Percentiles rank a stretch among this genome's conserved stretches.
phyloP scores from a whole-genome alignment of 2,329 filamentous ascomycete species.

The Diaporthe citri region DNA sequence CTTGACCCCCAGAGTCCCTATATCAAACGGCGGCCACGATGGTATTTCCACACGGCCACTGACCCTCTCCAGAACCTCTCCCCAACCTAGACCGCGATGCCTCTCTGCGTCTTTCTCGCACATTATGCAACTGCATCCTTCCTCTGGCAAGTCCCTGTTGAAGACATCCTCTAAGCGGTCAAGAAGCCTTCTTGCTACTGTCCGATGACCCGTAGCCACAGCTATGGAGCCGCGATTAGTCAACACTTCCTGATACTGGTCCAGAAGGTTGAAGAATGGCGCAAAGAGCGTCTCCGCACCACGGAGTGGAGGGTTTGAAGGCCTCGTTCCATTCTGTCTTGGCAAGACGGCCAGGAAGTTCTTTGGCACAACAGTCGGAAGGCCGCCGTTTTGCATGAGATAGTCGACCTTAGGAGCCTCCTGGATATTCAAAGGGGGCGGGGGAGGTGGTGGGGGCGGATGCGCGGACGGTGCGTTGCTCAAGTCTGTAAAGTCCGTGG shows the following conservation, averaged over 20 bases:
- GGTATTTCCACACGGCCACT: constrained; percentile 90
- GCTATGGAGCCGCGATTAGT: constrained; percentile 88
- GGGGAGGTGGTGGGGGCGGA: constrained; percentile 76
- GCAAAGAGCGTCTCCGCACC: constrained; percentile 83
- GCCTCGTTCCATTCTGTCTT: constrained; percentile 66
- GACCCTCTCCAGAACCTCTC: constrained; percentile 93
- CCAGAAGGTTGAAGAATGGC: constrained; percentile 84
- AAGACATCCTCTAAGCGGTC: constrained; percentile 96
- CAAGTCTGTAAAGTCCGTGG: constrained; percentile 58
- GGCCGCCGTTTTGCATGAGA: constrained; percentile 87
- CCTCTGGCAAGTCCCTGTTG: constrained; percentile 87
- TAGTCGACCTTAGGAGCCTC: constrained; percentile 91
- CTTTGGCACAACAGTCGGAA: constrained; percentile 78
- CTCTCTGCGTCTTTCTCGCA: constrained; percentile 75
- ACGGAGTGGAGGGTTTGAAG: constrained; percentile 73
- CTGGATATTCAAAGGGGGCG: constrained; percentile 77
- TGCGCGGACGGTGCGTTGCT: constrained; percentile 53
- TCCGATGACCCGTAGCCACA: constrained; percentile 94
- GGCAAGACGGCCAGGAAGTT: constrained; percentile 77
- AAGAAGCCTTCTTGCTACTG: constrained; percentile 88
- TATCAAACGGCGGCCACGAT: constrained; percentile 87
- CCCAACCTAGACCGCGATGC: constrained; percentile 87
- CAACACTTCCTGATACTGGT: constrained; percentile 88
- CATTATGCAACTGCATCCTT: constrained; percentile 89
- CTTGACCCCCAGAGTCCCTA: constrained; percentile 72